Evolutionary conservation across 2,329 filamentous ascomycete species (phyloP).

Genomic region (Phyllosticta citriasiana): DNA sequence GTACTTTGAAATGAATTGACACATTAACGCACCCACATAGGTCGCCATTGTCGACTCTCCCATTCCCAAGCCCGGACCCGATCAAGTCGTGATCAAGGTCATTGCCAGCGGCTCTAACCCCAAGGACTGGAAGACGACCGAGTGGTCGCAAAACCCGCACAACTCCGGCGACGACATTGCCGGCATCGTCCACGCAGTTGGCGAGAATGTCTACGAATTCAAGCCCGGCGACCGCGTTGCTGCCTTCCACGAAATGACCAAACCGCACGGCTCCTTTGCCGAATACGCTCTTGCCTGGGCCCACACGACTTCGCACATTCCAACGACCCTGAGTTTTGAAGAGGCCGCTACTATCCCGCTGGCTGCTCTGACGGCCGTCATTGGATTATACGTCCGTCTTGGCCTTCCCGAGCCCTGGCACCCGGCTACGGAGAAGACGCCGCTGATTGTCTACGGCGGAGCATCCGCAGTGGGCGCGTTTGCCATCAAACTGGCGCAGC

Average conservation of each 20-base stretch:
- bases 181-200: constrained; percentile 45
- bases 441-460: constrained; percentile 33
- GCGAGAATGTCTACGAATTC: constrained; percentile 47
- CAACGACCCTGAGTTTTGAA: constrained; percentile 41
- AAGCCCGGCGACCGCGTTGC: constrained; percentile 47
- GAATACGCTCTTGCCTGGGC: constrained; percentile 50
- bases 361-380: constrained; percentile 36
- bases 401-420: constrained; percentile 33
- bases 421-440: constrained; percentile 14
- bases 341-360: constrained; percentile 38
- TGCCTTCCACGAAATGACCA: constrained; percentile 46
- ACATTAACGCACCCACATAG: constrained; percentile 6
- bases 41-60: constrained; percentile 30
- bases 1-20: no score
- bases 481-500: constrained; percentile 30
- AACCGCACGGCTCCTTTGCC: constrained; percentile 45
- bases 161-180: constrained; percentile 49
- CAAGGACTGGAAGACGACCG: constrained; percentile 38
- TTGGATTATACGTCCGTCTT: constrained; percentile 36
- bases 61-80: constrained; percentile 22
- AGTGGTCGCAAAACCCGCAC: constrained; percentile 15
- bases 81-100: constrained; percentile 31
- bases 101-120: constrained; percentile 32
- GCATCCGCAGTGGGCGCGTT: constrained; percentile 32
- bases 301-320: constrained; percentile 48